Conservation (phyloP, 2,329 filamentous ascomycete species). For the Lizonia empirigonia region DNA sequence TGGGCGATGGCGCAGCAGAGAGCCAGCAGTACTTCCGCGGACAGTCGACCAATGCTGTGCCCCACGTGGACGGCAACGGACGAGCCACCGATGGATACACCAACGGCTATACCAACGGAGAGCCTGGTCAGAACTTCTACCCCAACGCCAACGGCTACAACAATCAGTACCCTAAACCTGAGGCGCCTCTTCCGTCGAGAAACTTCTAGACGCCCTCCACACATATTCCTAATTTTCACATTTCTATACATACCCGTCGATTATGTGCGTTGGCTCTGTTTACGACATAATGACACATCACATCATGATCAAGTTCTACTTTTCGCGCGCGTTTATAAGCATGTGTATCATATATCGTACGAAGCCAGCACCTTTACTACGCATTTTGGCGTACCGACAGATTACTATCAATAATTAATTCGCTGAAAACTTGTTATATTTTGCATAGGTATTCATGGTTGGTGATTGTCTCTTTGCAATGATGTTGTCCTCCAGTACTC, state of each 20-base stretch:
- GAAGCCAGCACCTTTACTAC: no score
- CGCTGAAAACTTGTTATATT: no score
- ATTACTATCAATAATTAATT: no score
- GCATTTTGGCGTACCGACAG: no score
- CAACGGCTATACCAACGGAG: slow-evolving; percentile 24
- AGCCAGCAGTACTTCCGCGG: slow-evolving; percentile 37
- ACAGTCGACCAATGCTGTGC: slow-evolving; percentile 11
- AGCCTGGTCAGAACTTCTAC: slow-evolving; percentile 24
- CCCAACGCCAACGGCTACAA: slow-evolving; percentile 25
- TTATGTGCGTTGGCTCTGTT: background rate
- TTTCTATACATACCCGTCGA: slow-evolving; percentile 5
- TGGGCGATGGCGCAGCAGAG: slow-evolving; percentile 35
- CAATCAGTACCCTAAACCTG: slow-evolving; percentile 28
- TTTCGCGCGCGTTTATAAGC: background rate
- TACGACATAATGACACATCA: background rate
- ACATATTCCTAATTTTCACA: slow-evolving; percentile 12
- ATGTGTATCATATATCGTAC: background rate
- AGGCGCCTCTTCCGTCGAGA: slow-evolving; percentile 30
- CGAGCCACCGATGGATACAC: slow-evolving; percentile 20
- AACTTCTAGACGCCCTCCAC: slow-evolving; percentile 33
- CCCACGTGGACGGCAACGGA: slow-evolving; percentile 18
- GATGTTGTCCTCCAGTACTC: no score
- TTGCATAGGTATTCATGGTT: no score
- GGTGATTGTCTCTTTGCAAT: no score
- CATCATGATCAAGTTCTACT: background rate